Evolutionary conservation across 2,329 filamentous ascomycete species (phyloP).

Genomic region (Aspergillus vadensis): DNA sequence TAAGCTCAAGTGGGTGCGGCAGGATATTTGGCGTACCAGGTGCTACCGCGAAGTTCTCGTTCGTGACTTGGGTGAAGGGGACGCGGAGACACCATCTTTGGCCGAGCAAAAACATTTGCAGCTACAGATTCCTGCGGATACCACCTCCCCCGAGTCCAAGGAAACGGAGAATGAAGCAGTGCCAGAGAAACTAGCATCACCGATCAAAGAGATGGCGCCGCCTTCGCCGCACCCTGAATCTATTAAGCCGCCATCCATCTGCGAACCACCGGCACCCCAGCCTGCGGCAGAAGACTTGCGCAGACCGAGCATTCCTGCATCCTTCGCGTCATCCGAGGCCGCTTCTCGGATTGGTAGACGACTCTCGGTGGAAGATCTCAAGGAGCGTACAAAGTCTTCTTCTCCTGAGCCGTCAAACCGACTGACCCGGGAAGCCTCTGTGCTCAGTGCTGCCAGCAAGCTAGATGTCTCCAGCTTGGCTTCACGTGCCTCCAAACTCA

Average conservation of each 20-base stretch:
- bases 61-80: constrained; percentile 82
- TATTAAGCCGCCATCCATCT: constrained; percentile 20
- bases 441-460: constrained; percentile 41
- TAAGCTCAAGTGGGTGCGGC: constrained; percentile 88
- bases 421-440: constrained; percentile 42
- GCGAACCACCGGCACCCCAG: constrained; percentile 26
- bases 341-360: constrained; percentile 28
- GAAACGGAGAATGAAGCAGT: constrained; percentile 4
- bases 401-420: constrained; percentile 28
- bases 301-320: constrained; percentile 36
- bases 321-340: constrained; percentile 36
- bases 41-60: constrained; percentile 87
- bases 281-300: constrained; percentile 28
- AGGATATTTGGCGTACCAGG: constrained; percentile 88
- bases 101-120: constrained; percentile 24
- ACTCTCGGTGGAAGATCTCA: constrained; percentile 28
- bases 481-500: constrained; percentile 38
- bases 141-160: constrained; percentile 18
- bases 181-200: constrained; percentile 15
- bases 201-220: constrained; percentile 14
- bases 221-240: constrained; percentile 17
- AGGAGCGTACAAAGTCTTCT: constrained; percentile 32
- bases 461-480: constrained; percentile 39
- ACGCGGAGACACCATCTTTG: constrained; percentile 30
- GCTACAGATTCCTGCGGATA: constrained; percentile 21